Evolutionary conservation across 371 early-diverging fungal genomes (phyloP).

Genomic region (Rozella allomycis): DNA sequence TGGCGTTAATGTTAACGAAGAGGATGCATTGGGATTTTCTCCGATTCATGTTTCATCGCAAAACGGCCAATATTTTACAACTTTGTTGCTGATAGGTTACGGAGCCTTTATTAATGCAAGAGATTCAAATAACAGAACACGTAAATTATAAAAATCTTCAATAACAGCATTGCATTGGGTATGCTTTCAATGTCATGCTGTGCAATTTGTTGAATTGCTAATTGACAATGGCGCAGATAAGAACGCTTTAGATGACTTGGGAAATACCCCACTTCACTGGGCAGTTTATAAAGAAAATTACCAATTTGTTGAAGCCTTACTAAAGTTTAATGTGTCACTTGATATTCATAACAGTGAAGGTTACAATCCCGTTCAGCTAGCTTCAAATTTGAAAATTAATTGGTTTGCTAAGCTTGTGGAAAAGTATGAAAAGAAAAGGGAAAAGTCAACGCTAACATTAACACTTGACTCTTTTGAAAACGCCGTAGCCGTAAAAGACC

Average conservation of each 20-base stretch:
- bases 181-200: constrained; percentile 39
- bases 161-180: constrained; percentile 3
- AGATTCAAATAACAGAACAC: background rate
- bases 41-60: constrained; percentile 7
- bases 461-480: no score
- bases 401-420: no score
- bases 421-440: no score
- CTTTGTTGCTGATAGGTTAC: no score
- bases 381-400: no score
- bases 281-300: constrained; percentile 67
- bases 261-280: constrained; percentile 84
- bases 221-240: constrained; percentile 55
- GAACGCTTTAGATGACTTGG: constrained; percentile 45
- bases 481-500: no score
- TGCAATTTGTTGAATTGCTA: constrained; percentile 46
- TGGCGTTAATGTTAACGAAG: constrained; percentile 5
- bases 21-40: constrained; percentile 57
- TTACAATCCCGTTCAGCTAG: no score
- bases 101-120: background rate
- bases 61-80: no score
- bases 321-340: no score
- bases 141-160: background rate
- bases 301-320: no score
- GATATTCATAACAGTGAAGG: no score
- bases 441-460: no score